Evolutionary conservation across 768 basidiomycete genomes (phyloP).

Genomic region (Dendrothele bispora): DNA sequence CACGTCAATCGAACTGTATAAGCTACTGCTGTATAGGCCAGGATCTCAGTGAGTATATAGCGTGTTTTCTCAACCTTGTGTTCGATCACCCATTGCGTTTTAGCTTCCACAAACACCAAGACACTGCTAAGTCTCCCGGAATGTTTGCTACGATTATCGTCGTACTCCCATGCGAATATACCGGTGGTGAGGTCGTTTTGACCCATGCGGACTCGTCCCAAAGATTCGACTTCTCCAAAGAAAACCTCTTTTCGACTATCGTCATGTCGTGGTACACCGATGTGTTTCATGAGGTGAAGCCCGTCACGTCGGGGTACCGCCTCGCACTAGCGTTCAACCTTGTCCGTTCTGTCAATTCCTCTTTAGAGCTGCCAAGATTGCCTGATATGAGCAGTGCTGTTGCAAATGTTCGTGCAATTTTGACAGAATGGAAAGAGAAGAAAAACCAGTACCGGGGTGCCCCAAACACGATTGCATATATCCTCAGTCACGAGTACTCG

Average conservation of each 20-base stretch:
- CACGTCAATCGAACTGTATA: conserved; percentile 45
- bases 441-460: conserved; percentile 17
- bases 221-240: conserved; percentile 33
- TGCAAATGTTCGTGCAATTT: conserved; percentile 25
- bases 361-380: conserved; percentile 24
- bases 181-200: conserved; percentile 45
- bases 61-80: background rate
- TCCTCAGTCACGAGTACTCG: conserved; percentile 29
- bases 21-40: conserved; percentile 46
- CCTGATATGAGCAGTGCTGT: conserved; percentile 23
- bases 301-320: conserved; percentile 47
- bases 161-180: conserved; percentile 44
- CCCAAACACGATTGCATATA: conserved; percentile 19
- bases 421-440: conserved; percentile 41
- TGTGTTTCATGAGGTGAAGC: conserved; percentile 49
- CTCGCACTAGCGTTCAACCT: conserved; percentile 53
- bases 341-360: conserved; percentile 43
- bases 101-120: conserved; percentile 47
- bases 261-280: conserved; percentile 55
- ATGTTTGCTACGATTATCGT: conserved; percentile 56
- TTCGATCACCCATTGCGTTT: conserved; percentile 1
- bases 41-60: conserved; percentile 45
- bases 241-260: conserved; percentile 32
- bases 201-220: conserved; percentile 33
- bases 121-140: conserved; percentile 45